Percentiles rank a stretch among this genome's conserved stretches.
Evolutionary conservation across 257 asterid genomes (phyloP).

Genomic region (Lycium ferocissimum): DNA sequence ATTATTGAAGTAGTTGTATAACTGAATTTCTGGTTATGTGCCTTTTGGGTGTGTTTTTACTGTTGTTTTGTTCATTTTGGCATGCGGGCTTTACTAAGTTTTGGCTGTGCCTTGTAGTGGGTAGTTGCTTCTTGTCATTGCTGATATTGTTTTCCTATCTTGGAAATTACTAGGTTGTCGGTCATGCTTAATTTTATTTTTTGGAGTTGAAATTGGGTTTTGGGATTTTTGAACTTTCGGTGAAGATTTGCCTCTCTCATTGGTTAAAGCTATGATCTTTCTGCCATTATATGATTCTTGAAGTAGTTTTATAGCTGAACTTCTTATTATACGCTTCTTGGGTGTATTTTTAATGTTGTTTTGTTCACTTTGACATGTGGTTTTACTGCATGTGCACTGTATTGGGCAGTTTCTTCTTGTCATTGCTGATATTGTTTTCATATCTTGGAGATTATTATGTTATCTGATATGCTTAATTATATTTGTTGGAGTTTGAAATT

Average conservation of each 20-base stretch:
- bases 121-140: constrained; percentile 28
- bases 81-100: no score
- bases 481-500: not conserved
- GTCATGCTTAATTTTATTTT: constrained; percentile 13
- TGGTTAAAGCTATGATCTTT: constrained; percentile 21
- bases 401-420: constrained; percentile 29
- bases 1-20: constrained; percentile 11
- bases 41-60: not conserved
- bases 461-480: constrained; percentile 16
- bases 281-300: not conserved
- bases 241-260: not conserved
- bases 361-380: no score
- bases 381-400: constrained; percentile 10
- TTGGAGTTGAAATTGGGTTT: not conserved
- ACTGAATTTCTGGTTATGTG: constrained; percentile 23
- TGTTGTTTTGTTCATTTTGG: no score
- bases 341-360: no score
- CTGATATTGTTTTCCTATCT: constrained; percentile 11
- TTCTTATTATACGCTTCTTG: not conserved
- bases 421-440: not conserved
- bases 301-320: not conserved
- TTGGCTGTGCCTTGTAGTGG: constrained; percentile 21
- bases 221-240: not conserved
- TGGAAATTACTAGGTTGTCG: constrained; percentile 20
- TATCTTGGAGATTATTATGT: constrained; percentile 21